Percentiles rank a stretch among this genome's conserved stretches.
Evolutionary conservation across 306 rosid species (phyloP).

Genomic region (Casuarina equisetifolia): DNA sequence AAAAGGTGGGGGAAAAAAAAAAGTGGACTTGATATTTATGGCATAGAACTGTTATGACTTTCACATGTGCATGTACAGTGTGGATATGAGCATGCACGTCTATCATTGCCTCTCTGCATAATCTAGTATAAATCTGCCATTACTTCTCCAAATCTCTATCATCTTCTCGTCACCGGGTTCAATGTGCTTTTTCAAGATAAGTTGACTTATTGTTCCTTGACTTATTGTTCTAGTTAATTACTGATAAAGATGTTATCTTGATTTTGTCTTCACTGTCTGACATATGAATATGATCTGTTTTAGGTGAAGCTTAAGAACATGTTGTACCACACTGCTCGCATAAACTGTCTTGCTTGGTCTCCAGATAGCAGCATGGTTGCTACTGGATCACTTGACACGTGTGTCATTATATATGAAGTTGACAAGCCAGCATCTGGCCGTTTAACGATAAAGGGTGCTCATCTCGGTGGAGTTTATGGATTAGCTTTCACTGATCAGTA

Average conservation of each 20-base stretch:
- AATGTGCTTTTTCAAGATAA: neutral
- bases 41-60: neutral
- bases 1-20: neutral
- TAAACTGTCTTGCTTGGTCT: constrained; percentile 97
- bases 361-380: constrained; percentile 81
- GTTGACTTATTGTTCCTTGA: neutral
- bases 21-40: neutral
- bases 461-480: constrained; percentile 94
- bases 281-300: constrained; percentile 14
- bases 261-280: constrained; percentile 14
- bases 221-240: neutral
- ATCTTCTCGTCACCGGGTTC: neutral
- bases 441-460: constrained; percentile 81
- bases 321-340: constrained; percentile 90
- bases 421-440: constrained; percentile 87
- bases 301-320: constrained; percentile 94
- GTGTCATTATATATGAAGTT: constrained; percentile 74
- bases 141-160: neutral
- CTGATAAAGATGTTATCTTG: neutral
- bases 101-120: too few relatives aligned
- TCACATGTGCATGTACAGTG: neutral
- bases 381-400: constrained; percentile 88
- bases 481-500: constrained; percentile 77
- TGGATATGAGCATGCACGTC: neutral
- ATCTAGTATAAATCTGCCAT: neutral